These are phyloP conservation scores for Nymphaea colorata DNA, from an alignment of 164 flowering plant genomes.

Conservation along the genomic window DNA sequence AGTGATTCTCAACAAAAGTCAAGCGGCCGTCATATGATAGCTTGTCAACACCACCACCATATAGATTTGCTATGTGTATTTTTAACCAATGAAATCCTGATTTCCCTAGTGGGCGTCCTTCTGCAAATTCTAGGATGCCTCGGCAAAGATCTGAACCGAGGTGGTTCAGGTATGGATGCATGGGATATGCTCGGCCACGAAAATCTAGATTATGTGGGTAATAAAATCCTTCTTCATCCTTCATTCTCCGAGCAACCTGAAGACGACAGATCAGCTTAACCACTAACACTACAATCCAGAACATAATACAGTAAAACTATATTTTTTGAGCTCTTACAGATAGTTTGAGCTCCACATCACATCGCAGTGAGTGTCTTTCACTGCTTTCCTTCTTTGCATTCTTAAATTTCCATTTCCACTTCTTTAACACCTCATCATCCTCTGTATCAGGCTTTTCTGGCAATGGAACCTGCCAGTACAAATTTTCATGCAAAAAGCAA, in stretches of 20 bases:
- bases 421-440: slow-evolving; percentile 49
- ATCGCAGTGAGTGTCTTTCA: slow-evolving; percentile 83
- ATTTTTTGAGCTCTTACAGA: slow-evolving; percentile 37
- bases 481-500: too few relatives aligned
- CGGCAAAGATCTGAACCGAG: slow-evolving; percentile 96
- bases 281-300: neutral
- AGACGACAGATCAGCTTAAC: neutral
- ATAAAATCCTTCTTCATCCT: slow-evolving; percentile 86
- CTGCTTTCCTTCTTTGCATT: slow-evolving; percentile 59
- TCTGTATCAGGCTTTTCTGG: slow-evolving; percentile 81
- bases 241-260: slow-evolving; percentile 88
- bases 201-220: slow-evolving; percentile 98
- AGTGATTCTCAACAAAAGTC: slow-evolving; percentile 71
- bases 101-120: slow-evolving; percentile 86
- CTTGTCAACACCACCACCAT: slow-evolving; percentile 93
- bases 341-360: slow-evolving; percentile 89
- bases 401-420: slow-evolving; percentile 86
- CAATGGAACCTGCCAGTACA: slow-evolving; percentile 42
- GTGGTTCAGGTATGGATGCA: slow-evolving; percentile 96
- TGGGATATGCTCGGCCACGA: slow-evolving; percentile 98
- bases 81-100: slow-evolving; percentile 90
- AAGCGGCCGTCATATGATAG: slow-evolving; percentile 67
- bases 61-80: slow-evolving; percentile 88
- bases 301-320: neutral
- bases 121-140: slow-evolving; percentile 87